Percentiles rank a stretch among this genome's conserved stretches.
These are phyloP conservation scores for Hemileia vastatrix DNA, from an alignment of 1,284 basidiomycete species.

Conservation along the genomic window DNA sequence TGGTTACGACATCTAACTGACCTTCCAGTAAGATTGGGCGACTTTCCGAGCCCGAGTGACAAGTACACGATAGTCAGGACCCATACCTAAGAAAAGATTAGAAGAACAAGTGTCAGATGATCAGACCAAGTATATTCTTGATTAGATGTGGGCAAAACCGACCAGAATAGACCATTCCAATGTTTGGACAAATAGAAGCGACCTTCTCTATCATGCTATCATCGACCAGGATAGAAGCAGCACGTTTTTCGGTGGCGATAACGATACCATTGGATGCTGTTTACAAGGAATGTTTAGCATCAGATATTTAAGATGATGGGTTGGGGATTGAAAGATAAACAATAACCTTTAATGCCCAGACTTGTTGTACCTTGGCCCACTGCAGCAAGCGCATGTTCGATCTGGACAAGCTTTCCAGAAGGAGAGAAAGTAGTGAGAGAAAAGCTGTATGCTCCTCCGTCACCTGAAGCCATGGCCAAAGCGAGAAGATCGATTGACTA, in stretches of 20 bases:
- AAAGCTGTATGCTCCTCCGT: conserved; percentile 57
- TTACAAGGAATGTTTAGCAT: conserved; percentile 2
- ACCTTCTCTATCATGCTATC: conserved; percentile 96
- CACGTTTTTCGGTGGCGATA: conserved; percentile 98
- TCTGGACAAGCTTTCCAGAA: conserved; percentile 86
- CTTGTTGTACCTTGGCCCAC: conserved; percentile 94
- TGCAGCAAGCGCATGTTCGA: conserved; percentile 96
- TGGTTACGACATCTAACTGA: too few species aligned
- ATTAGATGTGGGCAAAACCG: neutral
- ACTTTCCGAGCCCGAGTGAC: conserved; percentile 91
- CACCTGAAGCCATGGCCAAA: conserved; percentile 9
- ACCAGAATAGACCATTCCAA: conserved; percentile 88
- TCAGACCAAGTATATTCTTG: neutral
- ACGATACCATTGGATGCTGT: conserved; percentile 96
- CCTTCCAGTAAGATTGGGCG: conserved; percentile 96
- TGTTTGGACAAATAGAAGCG: conserved; percentile 91
- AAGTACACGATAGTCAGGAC: conserved; percentile 91
- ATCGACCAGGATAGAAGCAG: conserved; percentile 92
- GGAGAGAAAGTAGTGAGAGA: conserved; percentile 98
- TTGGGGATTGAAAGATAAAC: conserved; percentile 19
- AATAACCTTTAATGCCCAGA: conserved; percentile 88
- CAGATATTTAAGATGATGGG: conserved; percentile 23
- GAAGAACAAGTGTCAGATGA: neutral
- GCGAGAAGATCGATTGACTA: too few species aligned
- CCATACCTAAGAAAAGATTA: conserved; percentile 61